Evolutionary conservation across 768 basidiomycete species (phyloP).

Genomic region (Dendrothele bispora): DNA sequence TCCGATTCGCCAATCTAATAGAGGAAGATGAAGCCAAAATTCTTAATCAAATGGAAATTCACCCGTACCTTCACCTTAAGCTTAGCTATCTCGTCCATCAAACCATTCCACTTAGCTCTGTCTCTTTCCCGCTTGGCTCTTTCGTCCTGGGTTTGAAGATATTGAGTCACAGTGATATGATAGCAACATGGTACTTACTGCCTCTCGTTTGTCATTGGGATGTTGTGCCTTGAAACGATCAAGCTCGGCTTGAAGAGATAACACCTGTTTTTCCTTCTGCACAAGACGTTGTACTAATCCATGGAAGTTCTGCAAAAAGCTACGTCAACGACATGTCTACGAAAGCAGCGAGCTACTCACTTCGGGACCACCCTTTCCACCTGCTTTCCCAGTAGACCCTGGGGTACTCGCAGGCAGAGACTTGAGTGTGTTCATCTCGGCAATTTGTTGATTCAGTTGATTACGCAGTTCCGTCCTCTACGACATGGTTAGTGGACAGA

Average conservation of each 20-base stretch:
- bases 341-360: conserved; percentile 30
- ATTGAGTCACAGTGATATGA: background rate
- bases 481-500: background rate
- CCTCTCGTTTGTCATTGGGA: conserved; percentile 56
- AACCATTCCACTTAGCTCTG: conserved; percentile 64
- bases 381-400: conserved; percentile 37
- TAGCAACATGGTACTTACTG: conserved; percentile 39
- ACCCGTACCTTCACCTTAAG: conserved; percentile 63
- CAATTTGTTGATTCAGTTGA: conserved; percentile 61
- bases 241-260: conserved; percentile 71
- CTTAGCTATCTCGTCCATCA: conserved; percentile 74
- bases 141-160: conserved; percentile 51
- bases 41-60: too few species aligned
- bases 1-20: conserved; percentile 58
- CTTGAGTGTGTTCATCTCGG: conserved; percentile 66
- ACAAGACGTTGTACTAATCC: conserved; percentile 79
- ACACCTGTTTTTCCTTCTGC: conserved; percentile 83
- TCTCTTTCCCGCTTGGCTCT: conserved; percentile 76
- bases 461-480: conserved; percentile 53
- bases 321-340: conserved; percentile 5
- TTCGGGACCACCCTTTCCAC: conserved; percentile 56
- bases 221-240: conserved; percentile 60
- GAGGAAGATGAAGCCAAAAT: background rate
- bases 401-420: conserved; percentile 42
- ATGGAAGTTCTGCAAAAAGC: conserved; percentile 50